A percentile compares a stretch with the other conserved stretches of the same genome.
Conservation (phyloP, 2,329 filamentous ascomycete genomes). For the Arthrobotrys megalospora region DNA sequence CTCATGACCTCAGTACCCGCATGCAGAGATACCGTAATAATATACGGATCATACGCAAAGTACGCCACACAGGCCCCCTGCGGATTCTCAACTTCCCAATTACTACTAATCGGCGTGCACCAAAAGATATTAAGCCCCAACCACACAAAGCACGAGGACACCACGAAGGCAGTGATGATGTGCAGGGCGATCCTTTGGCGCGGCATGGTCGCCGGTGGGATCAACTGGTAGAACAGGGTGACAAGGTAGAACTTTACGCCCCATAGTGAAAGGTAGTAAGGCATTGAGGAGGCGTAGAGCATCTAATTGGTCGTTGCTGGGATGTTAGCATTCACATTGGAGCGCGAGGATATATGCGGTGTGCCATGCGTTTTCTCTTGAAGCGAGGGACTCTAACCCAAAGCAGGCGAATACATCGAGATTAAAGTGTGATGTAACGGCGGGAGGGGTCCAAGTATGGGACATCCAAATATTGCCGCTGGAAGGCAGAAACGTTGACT, state of each 20-base stretch:
- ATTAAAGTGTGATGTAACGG: background rate
- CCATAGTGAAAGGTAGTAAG: conserved; percentile 34
- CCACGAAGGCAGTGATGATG: conserved; percentile 31
- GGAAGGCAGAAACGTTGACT: background rate
- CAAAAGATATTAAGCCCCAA: conserved; percentile 42
- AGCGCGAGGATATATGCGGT: background rate
- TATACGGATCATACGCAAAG: conserved; percentile 14
- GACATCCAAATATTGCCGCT: background rate
- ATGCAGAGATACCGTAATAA: conserved; percentile 16
- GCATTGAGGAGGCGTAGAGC: conserved; percentile 25
- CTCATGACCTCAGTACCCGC: conserved; percentile 34
- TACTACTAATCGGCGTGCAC: conserved; percentile 36
- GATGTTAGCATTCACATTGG: background rate
- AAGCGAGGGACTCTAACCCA: conserved; percentile 18
- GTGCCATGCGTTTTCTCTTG: conserved; percentile 7
- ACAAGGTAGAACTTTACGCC: conserved; percentile 44
- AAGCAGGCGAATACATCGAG: conserved; percentile 24
- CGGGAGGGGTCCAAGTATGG: background rate
- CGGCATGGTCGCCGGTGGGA: conserved; percentile 42
- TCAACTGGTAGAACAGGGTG: conserved; percentile 34
- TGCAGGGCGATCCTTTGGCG: conserved; percentile 39
- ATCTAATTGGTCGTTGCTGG: conserved; percentile 9
- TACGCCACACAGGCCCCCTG: conserved; percentile 25
- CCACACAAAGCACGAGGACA: conserved; percentile 7
- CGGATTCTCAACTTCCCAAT: conserved; percentile 45